Evolutionary conservation across 179 eudicot species (phyloP), one percentile per base, ranked within the genome.

Genomic region (Patellifolia procumbens): DNA sequence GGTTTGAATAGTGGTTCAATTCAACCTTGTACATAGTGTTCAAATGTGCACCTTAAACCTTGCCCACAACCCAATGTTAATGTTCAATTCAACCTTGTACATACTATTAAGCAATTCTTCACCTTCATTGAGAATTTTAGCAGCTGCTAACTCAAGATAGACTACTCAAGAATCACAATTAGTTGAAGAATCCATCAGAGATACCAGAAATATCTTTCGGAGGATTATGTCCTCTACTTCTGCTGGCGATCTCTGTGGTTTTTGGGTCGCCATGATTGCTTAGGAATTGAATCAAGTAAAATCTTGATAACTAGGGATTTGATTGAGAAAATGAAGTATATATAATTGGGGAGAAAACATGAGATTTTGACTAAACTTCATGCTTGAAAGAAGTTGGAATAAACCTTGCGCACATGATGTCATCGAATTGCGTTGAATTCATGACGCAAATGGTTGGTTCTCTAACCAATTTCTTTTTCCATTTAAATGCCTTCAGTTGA

Each of bases 151-250:
- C 74, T 95, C 97, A 22, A 95, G 84, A 74, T 93, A 95, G 15
- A 89, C 91, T 12, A 90, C 42, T 13, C 88, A 73, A 5, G 91
- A 58, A 83, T 90, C 93, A 20, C 81, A 81, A 10, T 84, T 88
- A 87, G 84, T 84, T 52, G 97, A n/a, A n/a, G n/a, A 85, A 72
- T 91, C 99, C 11, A 79, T n/a, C 0, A 95, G 84, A 2, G 92
- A 77, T 0, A 93, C 95, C 0, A 87, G 87, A 66, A 95, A 91
- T 34, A 95, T 89, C 81, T 89, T 95, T 28, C 91, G 88, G 52
- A 95, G 91, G 53, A 95, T 88, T 31, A 91, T 84, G 76, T 95
- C 99, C 80, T 93, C 99, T 42, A 95, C 83, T 80, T 95, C 91
- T 20, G 85, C 90, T 3, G 89, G 91, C 8, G 91, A 82, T 75